Conservation (phyloP, 2,329 filamentous ascomycete species). For the Monilinia polystroma region DNA sequence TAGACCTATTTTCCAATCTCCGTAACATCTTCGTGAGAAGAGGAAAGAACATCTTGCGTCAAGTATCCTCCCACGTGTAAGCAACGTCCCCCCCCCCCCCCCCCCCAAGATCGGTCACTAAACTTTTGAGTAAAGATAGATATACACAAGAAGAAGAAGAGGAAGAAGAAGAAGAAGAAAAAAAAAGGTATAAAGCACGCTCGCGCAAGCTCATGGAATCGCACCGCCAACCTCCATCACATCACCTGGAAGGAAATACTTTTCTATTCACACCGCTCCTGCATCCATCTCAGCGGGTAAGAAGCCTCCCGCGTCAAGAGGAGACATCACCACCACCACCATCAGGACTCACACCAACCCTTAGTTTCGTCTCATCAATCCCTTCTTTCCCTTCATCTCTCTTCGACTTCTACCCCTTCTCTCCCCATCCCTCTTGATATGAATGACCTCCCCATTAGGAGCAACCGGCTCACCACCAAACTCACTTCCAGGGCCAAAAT, state of each 20-base stretch:
- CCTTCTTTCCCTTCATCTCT: constrained; percentile 22
- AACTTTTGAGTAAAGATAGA: constrained; percentile 15
- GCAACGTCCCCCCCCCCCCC: no score
- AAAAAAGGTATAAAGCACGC: not conserved
- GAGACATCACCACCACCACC: not conserved
- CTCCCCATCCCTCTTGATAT: constrained; percentile 15
- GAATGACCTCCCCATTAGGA: not conserved
- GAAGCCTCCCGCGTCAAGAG: not conserved
- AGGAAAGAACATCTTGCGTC: not conserved
- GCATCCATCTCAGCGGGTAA: no score
- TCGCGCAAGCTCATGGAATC: not conserved
- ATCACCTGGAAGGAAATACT: no score
- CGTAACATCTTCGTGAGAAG: no score
- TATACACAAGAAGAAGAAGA: not conserved
- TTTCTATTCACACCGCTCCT: not conserved
- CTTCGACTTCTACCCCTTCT: constrained; percentile 9
- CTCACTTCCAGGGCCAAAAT: constrained; percentile 53
- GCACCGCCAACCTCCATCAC: not conserved
- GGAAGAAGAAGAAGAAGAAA: no score
- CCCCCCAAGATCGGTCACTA: no score
- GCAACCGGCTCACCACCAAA: constrained; percentile 13
- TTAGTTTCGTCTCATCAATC: constrained; percentile 17
- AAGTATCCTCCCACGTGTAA: not conserved
- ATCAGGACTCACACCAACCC: not conserved
- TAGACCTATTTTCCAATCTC: no score